Base-by-base conservation (phyloP, 306 rosid species). In the Abrus pulchellus region DNA sequence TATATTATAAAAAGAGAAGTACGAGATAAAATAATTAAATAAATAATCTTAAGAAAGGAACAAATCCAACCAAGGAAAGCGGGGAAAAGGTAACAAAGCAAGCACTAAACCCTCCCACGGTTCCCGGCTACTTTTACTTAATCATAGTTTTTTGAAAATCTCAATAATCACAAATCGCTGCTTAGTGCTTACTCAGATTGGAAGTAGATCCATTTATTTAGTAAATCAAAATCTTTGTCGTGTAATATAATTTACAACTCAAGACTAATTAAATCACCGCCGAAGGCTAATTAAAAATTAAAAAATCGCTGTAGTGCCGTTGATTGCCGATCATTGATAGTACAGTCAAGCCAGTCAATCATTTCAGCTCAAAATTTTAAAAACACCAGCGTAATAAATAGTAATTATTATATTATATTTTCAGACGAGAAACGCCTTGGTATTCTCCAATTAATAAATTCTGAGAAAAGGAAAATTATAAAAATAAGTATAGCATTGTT, bases 331-430 rank as follows among this genome's bases (percentile, higher is more conserved):
- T 30, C 62, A 9, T 11, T 49, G 64, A 38, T 44, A 20, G 70
- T 57, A 9, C 3, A 11, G 85, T 81, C 85, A 81, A 74, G 70
- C 13, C 64, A 33, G 76, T 66, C 62, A 64, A 74, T 12, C 38
- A 65, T 65, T 65, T 29, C 80, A 74, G 33, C 76, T 61, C 8
- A 72, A 61, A 76, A 20, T 20, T 20, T 20, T 20, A 20, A 20
- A 20, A 20, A 20, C 20, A 20, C 20, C 20, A 20, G 20, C 20
- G 20, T 43, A 40, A 55, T 41, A 30, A 56, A 49, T 36, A 72
- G 1, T 5, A 11, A 12, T 64, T 7, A 9, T 13, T 13, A 36
- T 49, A 50, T 9, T 68, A 45, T 32, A 70, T 78, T 54, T 54
- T 68, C 3, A n/a, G 62, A 59, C 8, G 45, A 29, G 27, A 78